Evolutionary conservation across 768 basidiomycete species (phyloP).

Genomic region (Mycena rebaudengoi): DNA sequence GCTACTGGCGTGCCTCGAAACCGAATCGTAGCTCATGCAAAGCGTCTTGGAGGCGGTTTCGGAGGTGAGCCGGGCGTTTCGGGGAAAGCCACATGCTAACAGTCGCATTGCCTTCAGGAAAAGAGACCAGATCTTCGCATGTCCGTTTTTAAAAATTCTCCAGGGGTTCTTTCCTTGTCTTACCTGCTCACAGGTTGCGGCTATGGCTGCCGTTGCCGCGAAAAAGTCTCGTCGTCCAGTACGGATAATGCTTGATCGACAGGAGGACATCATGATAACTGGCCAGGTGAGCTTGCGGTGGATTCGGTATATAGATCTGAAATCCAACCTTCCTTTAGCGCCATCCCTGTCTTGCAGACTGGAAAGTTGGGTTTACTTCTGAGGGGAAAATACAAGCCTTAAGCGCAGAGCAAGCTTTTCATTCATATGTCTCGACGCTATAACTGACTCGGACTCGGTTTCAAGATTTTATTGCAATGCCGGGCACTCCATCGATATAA

Average conservation of each 20-base stretch:
- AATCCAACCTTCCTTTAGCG: too few relatives aligned
- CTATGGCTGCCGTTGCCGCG: conserved; percentile 28
- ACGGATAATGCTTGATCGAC: conserved; percentile 26
- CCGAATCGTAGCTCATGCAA: conserved; percentile 26
- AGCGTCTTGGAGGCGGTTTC: conserved; percentile 30
- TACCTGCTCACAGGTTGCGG: conserved; percentile 8
- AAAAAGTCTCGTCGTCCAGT: conserved; percentile 28
- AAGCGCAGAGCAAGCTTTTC: conserved; percentile 20
- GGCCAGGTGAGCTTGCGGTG: too few relatives aligned
- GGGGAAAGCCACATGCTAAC: too few relatives aligned
- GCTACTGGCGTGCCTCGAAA: conserved; percentile 27
- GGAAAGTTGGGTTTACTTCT: conserved; percentile 27
- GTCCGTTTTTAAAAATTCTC: too few relatives aligned
- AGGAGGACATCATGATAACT: conserved; percentile 29
- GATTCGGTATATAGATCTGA: too few relatives aligned
- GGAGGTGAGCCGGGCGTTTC: too few relatives aligned
- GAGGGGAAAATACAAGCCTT: conserved; percentile 27
- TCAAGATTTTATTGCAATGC: conserved; percentile 25
- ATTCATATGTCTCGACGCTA: neutral
- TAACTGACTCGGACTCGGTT: neutral
- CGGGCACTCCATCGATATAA: conserved; percentile 27
- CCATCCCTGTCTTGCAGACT: conserved; percentile 26
- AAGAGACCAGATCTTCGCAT: conserved; percentile 25
- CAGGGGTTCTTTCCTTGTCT: neutral
- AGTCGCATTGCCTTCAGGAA: too few relatives aligned